Evolutionary conservation across 371 early-diverging fungal genomes (phyloP).

Genomic region (Lichtheimia ramosa): DNA sequence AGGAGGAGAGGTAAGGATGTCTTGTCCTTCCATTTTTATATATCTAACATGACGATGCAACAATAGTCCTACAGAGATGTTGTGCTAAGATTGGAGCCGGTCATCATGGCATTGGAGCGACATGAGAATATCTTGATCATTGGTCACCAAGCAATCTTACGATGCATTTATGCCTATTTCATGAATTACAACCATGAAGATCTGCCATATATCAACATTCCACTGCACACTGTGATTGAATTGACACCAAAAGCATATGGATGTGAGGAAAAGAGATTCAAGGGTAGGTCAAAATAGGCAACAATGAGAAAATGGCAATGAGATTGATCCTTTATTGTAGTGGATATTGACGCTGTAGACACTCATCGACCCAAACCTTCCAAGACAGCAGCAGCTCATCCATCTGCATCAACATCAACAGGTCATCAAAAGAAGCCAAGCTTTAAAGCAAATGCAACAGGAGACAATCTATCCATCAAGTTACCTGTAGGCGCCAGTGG

Average conservation of each 20-base stretch:
- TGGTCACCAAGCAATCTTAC: slow-evolving; percentile 92
- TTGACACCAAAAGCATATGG: slow-evolving; percentile 97
- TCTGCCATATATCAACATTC: slow-evolving; percentile 95
- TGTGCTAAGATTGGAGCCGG: slow-evolving; percentile 62
- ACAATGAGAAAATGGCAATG: background rate
- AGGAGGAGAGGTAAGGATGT: slow-evolving; percentile 78
- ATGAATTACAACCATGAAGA: slow-evolving; percentile 89
- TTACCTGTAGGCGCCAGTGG: slow-evolving; percentile 47
- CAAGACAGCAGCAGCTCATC: background rate
- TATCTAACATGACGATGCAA: background rate
- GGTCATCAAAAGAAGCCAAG: background rate
- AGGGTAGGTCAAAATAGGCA: slow-evolving; percentile 27
- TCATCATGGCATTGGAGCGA: slow-evolving; percentile 98
- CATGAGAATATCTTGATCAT: slow-evolving; percentile 95
- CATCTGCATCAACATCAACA: background rate
- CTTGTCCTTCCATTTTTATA: background rate
- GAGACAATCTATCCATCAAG: slow-evolving; percentile 6
- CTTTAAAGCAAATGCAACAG: background rate
- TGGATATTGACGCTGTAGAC: slow-evolving; percentile 87
- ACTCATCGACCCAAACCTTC: slow-evolving; percentile 74
- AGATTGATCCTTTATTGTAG: slow-evolving; percentile 17
- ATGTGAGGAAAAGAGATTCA: slow-evolving; percentile 88
- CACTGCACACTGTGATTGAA: slow-evolving; percentile 95
- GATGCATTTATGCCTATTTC: slow-evolving; percentile 94
- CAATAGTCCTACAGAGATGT: slow-evolving; percentile 78